Conservation (phyloP, 2,329 filamentous ascomycete species). For the Simplicillium sp. region DNA sequence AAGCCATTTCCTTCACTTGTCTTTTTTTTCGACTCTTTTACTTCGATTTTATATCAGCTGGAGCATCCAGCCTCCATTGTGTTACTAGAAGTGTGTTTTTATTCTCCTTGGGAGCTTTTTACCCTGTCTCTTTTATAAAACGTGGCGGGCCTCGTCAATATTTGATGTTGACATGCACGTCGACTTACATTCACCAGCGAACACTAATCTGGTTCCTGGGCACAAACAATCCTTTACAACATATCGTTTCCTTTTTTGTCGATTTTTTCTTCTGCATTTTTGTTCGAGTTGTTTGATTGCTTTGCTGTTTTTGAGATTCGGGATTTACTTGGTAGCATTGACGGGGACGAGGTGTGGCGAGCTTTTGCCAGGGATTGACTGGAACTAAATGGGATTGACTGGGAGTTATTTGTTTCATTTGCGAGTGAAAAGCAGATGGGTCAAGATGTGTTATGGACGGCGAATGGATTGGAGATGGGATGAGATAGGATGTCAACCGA, state of each 20-base stretch:
- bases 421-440: too few species aligned
- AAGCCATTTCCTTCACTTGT: neutral
- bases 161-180: too few species aligned
- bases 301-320: neutral
- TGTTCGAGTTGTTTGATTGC: neutral
- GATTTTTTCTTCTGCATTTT: neutral
- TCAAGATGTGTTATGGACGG: slow-evolving; percentile 1
- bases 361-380: neutral
- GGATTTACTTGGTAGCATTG: neutral
- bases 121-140: too few species aligned
- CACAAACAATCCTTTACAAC: neutral
- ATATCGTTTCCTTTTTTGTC: neutral
- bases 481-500: neutral
- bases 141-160: too few species aligned
- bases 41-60: neutral
- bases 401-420: too few species aligned
- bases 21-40: neutral
- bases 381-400: neutral
- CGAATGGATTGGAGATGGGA: neutral
- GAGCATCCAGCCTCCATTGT: neutral
- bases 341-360: neutral
- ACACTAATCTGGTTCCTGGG: neutral
- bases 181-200: too few species aligned
- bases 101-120: too few species aligned
- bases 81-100: neutral